Percentiles rank a stretch among this genome's conserved stretches.
phyloP scores from a whole-genome alignment of 2,329 filamentous ascomycete genomes.

The Trichoderma semiorbis region DNA sequence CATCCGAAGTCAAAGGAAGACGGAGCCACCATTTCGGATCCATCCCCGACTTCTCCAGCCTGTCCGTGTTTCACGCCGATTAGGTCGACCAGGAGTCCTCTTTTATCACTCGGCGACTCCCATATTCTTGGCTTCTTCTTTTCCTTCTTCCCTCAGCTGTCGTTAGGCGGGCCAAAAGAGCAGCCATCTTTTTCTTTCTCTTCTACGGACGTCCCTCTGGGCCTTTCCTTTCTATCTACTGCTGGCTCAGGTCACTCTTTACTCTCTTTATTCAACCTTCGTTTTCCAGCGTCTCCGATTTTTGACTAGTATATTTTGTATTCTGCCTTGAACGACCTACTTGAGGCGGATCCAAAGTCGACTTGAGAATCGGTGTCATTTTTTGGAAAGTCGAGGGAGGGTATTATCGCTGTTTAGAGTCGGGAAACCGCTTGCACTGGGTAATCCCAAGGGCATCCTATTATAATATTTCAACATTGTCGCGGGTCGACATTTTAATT shows the following conservation, averaged over 20 bases:
- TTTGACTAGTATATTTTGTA: not conserved
- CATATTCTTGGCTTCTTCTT: constrained; percentile 17
- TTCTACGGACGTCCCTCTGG: constrained; percentile 17
- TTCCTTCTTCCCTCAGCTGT: constrained; percentile 23
- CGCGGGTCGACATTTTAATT: constrained; percentile 51
- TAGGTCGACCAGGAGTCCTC: not conserved
- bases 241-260: constrained; percentile 58
- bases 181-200: constrained; percentile 23
- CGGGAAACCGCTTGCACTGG: not conserved
- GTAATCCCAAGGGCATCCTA: not conserved
- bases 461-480: constrained; percentile 6
- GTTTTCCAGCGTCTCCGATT: constrained; percentile 16
- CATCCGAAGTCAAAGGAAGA: constrained; percentile 16
- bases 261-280: constrained; percentile 14
- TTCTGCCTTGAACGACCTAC: not conserved
- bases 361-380: not conserved
- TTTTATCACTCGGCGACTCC: constrained; percentile 17
- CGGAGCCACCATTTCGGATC: not conserved
- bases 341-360: not conserved
- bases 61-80: constrained; percentile 4
- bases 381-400: not conserved
- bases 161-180: constrained; percentile 21
- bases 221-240: constrained; percentile 31
- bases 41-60: constrained; percentile 5
- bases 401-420: not conserved